phyloP scores from a whole-genome alignment of 768 basidiomycete species.

The Atractiella rhizophila region DNA sequence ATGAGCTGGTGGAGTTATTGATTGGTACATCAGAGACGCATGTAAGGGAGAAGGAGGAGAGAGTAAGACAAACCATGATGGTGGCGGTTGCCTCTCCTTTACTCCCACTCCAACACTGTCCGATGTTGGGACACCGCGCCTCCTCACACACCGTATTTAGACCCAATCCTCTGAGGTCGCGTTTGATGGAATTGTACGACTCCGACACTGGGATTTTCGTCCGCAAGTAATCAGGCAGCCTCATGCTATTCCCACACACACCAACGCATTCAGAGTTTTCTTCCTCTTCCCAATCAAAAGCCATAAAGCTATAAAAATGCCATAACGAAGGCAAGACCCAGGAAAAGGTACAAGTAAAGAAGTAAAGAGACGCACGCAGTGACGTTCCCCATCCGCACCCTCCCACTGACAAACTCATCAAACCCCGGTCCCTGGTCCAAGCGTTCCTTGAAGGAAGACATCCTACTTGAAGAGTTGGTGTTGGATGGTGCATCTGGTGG shows the following conservation, averaged over 20 bases:
- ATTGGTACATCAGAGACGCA: not conserved
- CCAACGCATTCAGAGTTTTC: not conserved
- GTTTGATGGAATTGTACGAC: conserved; percentile 79
- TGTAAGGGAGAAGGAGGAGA: not conserved
- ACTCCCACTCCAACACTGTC: conserved; percentile 92
- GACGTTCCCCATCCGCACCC: no score
- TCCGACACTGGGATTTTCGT: conserved; percentile 38
- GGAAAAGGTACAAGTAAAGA: no score
- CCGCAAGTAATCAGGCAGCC: conserved; percentile 15
- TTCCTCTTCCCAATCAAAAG: no score
- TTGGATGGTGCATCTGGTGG: no score
- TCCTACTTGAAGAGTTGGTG: no score
- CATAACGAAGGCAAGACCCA: not conserved
- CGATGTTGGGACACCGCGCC: conserved; percentile 94
- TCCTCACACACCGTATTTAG: conserved; percentile 97
- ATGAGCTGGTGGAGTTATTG: conserved; percentile 39
- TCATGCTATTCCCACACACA: not conserved
- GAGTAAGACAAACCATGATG: conserved; percentile 49
- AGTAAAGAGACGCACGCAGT: no score
- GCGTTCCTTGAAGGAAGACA: no score
- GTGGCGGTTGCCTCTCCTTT: conserved; percentile 65
- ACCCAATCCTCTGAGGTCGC: conserved; percentile 67
- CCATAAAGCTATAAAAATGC: not conserved
- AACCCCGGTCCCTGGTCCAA: no score
- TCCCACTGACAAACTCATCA: no score